Evolutionary conservation across 257 asterid species (phyloP).

Genomic region (Nicotiana benthamiana): DNA sequence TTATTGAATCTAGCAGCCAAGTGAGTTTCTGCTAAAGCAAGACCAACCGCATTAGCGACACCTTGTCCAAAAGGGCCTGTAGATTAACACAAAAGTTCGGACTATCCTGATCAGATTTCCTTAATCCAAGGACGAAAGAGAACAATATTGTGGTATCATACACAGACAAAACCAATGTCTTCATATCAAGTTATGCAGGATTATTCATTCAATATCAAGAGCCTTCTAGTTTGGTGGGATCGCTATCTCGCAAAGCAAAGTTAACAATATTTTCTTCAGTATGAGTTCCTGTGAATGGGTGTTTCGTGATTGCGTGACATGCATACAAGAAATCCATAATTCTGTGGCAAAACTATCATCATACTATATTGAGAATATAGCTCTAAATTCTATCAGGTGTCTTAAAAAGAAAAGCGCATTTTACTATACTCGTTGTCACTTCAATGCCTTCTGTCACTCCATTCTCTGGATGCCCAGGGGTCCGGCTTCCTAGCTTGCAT

Average conservation of each 20-base stretch:
- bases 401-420: not conserved
- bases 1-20: constrained; percentile 48
- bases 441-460: constrained; percentile 38
- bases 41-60: constrained; percentile 54
- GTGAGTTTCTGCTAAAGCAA: constrained; percentile 52
- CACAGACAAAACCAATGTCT: not conserved
- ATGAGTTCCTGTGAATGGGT: not conserved
- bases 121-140: not conserved
- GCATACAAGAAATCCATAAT: not conserved
- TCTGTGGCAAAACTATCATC: not conserved
- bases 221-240: too few relatives aligned
- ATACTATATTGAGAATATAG: not conserved
- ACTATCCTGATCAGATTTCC: not conserved
- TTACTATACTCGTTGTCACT: constrained; percentile 42
- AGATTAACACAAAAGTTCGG: not conserved
- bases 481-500: constrained; percentile 38
- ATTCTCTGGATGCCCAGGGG: constrained; percentile 56
- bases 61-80: constrained; percentile 64
- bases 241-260: not conserved
- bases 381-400: not conserved
- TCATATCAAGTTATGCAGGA: not conserved
- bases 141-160: not conserved
- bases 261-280: too few relatives aligned
- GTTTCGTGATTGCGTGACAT: not conserved
- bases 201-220: not conserved